Percentiles rank a stretch among this genome's conserved stretches.
Evolutionary conservation across 202 grass and related monocot genomes (phyloP).

Genomic region (Cymbopogon flexuosus): DNA sequence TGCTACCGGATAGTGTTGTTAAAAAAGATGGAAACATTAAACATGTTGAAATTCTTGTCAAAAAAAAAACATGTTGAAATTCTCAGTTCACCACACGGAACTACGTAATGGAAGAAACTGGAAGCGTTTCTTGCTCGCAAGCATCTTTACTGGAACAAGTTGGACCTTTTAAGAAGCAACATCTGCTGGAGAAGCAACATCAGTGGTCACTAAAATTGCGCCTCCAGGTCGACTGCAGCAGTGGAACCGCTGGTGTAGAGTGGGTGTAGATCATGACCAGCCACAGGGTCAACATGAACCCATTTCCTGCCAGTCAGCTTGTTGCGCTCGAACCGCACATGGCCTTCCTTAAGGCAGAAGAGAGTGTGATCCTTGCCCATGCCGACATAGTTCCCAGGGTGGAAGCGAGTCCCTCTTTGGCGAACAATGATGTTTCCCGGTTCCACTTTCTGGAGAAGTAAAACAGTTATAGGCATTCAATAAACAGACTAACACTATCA

Average conservation of each 20-base stretch:
- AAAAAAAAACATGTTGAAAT: not conserved
- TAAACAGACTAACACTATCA: not conserved
- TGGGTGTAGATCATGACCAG: constrained; percentile 67
- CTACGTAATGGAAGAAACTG: not conserved
- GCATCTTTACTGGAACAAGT: not conserved
- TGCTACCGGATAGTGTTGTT: not conserved
- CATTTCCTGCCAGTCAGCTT: constrained; percentile 76
- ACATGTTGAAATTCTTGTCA: not conserved
- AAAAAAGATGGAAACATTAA: not conserved
- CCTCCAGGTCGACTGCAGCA: not conserved
- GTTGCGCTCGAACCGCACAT: constrained; percentile 70
- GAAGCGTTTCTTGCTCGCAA: not conserved
- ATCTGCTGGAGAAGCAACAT: not conserved
- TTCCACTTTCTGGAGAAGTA: constrained; percentile 69
- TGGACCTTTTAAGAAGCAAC: not conserved
- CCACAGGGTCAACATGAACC: constrained; percentile 69
- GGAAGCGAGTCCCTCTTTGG: constrained; percentile 74
- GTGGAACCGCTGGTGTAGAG: constrained; percentile 35
- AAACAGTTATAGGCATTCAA: not conserved
- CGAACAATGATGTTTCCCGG: constrained; percentile 83
- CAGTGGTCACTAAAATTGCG: not conserved
- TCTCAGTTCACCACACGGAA: not conserved
- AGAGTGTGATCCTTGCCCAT: constrained; percentile 86
- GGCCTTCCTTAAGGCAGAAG: constrained; percentile 71
- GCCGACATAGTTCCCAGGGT: constrained; percentile 71